A percentile compares a stretch with the other conserved stretches of the same genome.
phyloP scores from a whole-genome alignment of 2,329 filamentous ascomycete genomes.

The Penicillium hesseltinei region DNA sequence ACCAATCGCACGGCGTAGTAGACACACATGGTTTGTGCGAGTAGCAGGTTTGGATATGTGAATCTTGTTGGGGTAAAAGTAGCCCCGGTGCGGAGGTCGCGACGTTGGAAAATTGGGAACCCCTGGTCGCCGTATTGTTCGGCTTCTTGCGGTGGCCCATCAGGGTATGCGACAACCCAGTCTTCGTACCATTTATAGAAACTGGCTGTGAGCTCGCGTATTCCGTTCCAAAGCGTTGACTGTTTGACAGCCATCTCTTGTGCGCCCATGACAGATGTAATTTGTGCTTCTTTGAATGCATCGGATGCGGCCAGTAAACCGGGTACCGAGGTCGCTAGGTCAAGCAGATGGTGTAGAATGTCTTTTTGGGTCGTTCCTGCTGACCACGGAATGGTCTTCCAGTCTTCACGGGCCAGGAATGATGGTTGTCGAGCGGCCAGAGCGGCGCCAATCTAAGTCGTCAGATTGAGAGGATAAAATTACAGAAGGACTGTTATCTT shows the following conservation, averaged over 20 bases:
- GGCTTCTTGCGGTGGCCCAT: constrained; percentile 31
- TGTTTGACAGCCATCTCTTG: constrained; percentile 36
- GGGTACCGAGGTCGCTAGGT: constrained; percentile 38
- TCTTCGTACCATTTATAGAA: constrained; percentile 34
- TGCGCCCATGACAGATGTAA: constrained; percentile 24
- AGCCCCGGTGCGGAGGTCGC: constrained; percentile 35
- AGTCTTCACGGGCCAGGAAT: constrained; percentile 38
- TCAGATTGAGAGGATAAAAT: not conserved
- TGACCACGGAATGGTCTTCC: constrained; percentile 43
- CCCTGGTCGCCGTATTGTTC: constrained; percentile 23
- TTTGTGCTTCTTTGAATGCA: constrained; percentile 25
- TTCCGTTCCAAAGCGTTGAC: constrained; percentile 34
- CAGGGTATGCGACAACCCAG: constrained; percentile 33
- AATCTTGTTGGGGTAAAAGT: constrained; percentile 31
- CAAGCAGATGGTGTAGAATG: constrained; percentile 38
- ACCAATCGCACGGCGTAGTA: constrained; percentile 36
- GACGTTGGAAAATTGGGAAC: constrained; percentile 36
- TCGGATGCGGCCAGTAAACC: constrained; percentile 34
- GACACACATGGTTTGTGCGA: constrained; percentile 39
- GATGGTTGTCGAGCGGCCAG: constrained; percentile 33
- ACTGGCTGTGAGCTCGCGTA: constrained; percentile 31
- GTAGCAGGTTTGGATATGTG: constrained; percentile 36
- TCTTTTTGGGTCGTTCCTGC: constrained; percentile 37
- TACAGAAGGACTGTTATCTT: constrained; percentile 3
- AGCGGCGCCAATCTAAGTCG: constrained; percentile 30